Evolutionary conservation across 495 filamentous ascomycete species (phyloP).

Genomic region (Chaetomium cochliodes): DNA sequence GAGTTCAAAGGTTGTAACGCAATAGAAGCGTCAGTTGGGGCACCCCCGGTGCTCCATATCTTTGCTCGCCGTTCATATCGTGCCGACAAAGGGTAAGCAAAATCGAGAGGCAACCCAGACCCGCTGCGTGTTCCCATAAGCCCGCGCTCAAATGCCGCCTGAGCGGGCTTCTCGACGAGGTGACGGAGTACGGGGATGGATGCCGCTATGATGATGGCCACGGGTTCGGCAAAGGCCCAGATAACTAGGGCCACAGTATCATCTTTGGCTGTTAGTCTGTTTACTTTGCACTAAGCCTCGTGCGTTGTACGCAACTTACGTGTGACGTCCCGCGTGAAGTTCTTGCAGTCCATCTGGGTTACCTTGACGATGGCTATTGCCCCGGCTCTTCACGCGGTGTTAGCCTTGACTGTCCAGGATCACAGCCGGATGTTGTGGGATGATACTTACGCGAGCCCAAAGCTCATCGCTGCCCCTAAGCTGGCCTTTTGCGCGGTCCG

Average conservation of each 20-base stretch:
- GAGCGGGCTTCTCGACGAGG: neutral
- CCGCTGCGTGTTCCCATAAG: neutral
- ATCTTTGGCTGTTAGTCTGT: neutral
- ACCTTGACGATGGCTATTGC: slow-evolving; percentile 3
- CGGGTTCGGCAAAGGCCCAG: slow-evolving; percentile 18
- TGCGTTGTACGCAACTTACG: neutral
- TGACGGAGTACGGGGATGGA: slow-evolving; percentile 17
- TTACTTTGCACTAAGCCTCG: neutral
- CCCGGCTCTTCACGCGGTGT: neutral
- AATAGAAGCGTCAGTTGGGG: neutral
- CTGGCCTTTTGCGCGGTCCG: slow-evolving; percentile 29
- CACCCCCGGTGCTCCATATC: neutral
- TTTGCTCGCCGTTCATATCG: neutral
- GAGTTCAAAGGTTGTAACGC: neutral
- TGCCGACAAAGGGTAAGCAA: neutral
- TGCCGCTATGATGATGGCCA: slow-evolving; percentile 20
- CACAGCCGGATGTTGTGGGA: neutral
- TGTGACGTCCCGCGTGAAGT: neutral
- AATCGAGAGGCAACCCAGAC: neutral
- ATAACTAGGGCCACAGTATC: slow-evolving; percentile 14
- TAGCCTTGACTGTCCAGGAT: neutral
- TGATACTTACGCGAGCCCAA: slow-evolving; percentile 29
- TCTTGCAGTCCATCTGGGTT: slow-evolving; percentile 1
- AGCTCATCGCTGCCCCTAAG: slow-evolving; percentile 30
- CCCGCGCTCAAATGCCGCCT: neutral